Evolutionary conservation across 805 yeast genomes (phyloP).

Genomic region (Suhomyces prunicola): DNA sequence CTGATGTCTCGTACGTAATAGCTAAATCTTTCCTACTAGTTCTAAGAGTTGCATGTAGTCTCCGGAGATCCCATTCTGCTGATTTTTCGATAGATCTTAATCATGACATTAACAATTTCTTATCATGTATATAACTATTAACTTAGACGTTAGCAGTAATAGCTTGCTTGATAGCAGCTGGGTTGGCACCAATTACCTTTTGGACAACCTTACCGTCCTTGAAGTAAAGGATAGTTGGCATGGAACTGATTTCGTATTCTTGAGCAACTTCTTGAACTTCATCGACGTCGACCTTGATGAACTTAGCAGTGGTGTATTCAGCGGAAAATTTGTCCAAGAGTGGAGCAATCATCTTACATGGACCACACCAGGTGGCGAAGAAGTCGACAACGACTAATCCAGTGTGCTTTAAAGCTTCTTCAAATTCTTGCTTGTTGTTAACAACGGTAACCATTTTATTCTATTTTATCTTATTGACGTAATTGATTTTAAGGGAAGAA

Average conservation of each 20-base stretch:
- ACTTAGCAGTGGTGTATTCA: slow-evolving; percentile 64
- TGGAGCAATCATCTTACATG: slow-evolving; percentile 97
- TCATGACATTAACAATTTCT: background rate
- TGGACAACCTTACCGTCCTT: slow-evolving; percentile 78
- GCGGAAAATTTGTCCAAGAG: slow-evolving; percentile 76
- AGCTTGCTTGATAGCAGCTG: slow-evolving; percentile 73
- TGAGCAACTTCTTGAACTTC: slow-evolving; percentile 74
- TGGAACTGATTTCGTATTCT: slow-evolving; percentile 52
- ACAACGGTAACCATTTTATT: slow-evolving; percentile 37
- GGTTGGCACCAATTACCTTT: slow-evolving; percentile 88
- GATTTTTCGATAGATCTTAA: background rate
- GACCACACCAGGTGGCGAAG: slow-evolving; percentile 98
- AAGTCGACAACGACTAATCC: slow-evolving; percentile 91
- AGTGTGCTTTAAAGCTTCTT: slow-evolving; percentile 55
- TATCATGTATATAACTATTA: background rate
- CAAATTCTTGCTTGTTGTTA: slow-evolving; percentile 53
- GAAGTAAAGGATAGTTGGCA: slow-evolving; percentile 70
- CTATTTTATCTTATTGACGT: background rate
- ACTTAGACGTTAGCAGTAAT: slow-evolving; percentile 49
- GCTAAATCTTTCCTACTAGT: background rate
- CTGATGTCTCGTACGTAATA: background rate
- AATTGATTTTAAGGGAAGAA: background rate
- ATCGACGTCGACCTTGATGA: slow-evolving; percentile 92
- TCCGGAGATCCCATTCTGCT: background rate
- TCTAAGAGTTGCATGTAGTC: background rate